phyloP scores from a whole-genome alignment of 768 basidiomycete genomes.

The Lactarius hatsudake region DNA sequence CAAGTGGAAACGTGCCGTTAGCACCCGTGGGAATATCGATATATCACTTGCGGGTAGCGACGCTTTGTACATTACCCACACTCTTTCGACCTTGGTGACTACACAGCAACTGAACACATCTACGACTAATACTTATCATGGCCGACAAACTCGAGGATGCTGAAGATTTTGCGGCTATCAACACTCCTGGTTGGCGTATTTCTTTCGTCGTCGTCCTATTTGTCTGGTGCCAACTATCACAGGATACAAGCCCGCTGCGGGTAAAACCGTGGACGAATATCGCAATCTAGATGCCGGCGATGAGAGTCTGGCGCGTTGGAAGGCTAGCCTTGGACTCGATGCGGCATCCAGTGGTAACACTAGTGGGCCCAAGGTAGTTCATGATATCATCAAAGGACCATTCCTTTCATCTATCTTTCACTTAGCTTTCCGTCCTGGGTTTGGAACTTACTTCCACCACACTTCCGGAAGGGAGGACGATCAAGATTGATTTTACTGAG shows the following conservation, averaged over 20 bases:
- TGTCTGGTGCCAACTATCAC: constrained; percentile 6
- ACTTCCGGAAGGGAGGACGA: constrained; percentile 53
- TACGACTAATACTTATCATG: constrained; percentile 5
- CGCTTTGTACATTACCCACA: background rate
- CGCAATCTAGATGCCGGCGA: constrained; percentile 84
- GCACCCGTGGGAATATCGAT: constrained; percentile 73
- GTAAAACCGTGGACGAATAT: constrained; percentile 77
- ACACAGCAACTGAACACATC: constrained; percentile 31
- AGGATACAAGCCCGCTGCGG: constrained; percentile 75
- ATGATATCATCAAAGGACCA: constrained; percentile 12
- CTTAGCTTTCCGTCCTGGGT: constrained; percentile 65
- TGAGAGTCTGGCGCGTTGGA: constrained; percentile 94
- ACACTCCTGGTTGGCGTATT: constrained; percentile 58
- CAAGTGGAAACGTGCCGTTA: constrained; percentile 43
- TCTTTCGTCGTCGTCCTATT: background rate
- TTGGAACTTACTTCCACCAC: constrained; percentile 81
- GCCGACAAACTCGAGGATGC: constrained; percentile 54
- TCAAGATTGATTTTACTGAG: constrained; percentile 66
- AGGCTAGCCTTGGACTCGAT: constrained; percentile 85
- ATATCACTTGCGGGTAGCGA: constrained; percentile 22
- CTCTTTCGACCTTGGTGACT: constrained; percentile 42
- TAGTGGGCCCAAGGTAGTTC: constrained; percentile 62
- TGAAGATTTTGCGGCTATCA: constrained; percentile 64
- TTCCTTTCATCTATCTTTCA: background rate
- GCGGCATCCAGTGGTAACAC: constrained; percentile 41